A percentile compares a stretch with the other conserved stretches of the same genome.
Conservation (phyloP, 306 rosid genomes). For the Cucurbita maxima region DNA sequence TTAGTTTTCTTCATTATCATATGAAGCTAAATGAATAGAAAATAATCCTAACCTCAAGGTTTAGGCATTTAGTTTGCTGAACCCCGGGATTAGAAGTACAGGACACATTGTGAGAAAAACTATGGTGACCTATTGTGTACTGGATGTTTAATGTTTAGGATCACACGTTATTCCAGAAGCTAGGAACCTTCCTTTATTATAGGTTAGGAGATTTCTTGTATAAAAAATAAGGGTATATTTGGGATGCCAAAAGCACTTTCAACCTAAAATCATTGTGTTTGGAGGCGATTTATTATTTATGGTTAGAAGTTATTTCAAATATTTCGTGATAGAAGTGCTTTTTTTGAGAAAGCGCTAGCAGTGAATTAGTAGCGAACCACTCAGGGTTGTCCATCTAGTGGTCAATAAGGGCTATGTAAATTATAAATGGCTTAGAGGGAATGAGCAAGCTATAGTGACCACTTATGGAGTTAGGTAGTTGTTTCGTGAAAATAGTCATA, state of each 20-base stretch:
- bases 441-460: neutral
- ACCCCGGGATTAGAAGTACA: neutral
- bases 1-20: conserved; percentile 13
- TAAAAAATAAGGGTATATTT: neutral
- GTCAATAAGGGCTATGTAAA: neutral
- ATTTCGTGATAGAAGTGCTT: too few relatives aligned
- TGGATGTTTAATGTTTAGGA: neutral
- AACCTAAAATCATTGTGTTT: neutral
- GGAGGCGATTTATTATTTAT: neutral
- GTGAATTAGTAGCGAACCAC: neutral
- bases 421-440: neutral
- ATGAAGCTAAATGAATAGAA: neutral
- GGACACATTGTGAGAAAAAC: neutral
- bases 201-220: neutral
- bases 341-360: neutral
- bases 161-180: neutral
- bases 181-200: neutral
- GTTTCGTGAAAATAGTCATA: neutral
- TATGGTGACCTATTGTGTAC: neutral
- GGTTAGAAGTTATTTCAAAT: too few relatives aligned
- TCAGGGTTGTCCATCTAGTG: neutral
- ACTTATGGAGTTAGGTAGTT: neutral
- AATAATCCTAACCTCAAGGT: neutral
- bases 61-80: neutral
- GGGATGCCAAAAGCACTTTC: neutral